A percentile compares a stretch with the other conserved stretches of the same genome.
These are phyloP conservation scores for Flaveria brownii DNA, from an alignment of 129 eudicot genomes.

Conservation along the genomic window DNA sequence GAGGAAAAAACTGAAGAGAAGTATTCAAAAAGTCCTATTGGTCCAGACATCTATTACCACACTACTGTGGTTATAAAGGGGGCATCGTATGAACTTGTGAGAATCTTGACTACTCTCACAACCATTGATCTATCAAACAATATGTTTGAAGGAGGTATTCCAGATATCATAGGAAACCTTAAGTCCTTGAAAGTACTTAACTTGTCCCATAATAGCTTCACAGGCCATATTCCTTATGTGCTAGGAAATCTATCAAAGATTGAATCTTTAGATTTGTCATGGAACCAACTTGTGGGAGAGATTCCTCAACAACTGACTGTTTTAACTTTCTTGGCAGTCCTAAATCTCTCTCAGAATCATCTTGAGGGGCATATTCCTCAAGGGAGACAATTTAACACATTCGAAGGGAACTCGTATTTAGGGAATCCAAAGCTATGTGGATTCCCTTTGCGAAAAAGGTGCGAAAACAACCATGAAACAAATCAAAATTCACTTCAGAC, in stretches of 20 bases:
- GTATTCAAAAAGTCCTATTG: neutral
- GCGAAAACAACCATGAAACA: neutral
- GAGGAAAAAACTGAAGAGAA: neutral
- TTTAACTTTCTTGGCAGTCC: conserved; percentile 19
- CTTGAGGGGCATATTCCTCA: conserved; percentile 24
- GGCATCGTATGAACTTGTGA: neutral
- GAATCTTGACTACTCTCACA: conserved; percentile 9
- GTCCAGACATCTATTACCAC: neutral
- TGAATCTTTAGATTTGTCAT: conserved; percentile 43
- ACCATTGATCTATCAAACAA: conserved; percentile 37
- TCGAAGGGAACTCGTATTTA: neutral
- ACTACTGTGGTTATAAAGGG: conserved; percentile 20
- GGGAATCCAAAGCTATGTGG: conserved; percentile 25
- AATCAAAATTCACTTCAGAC: neutral
- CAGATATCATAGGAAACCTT: conserved; percentile 28
- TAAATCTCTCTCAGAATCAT: conserved; percentile 40
- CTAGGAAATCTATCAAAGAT: conserved; percentile 30
- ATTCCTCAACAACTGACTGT: conserved; percentile 34
- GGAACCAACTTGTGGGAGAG: conserved; percentile 38
- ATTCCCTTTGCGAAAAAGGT: neutral
- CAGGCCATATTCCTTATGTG: conserved; percentile 37
- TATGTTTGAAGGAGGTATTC: conserved; percentile 36
- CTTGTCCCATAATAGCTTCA: conserved; percentile 36
- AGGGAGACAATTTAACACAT: conserved; percentile 25
- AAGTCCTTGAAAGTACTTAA: conserved; percentile 26